A percentile compares a stretch with the other conserved stretches of the same genome.
Evolutionary conservation across 2,329 filamentous ascomycete species (phyloP).

Genomic region (Stagonosporopsis rhizophila): DNA sequence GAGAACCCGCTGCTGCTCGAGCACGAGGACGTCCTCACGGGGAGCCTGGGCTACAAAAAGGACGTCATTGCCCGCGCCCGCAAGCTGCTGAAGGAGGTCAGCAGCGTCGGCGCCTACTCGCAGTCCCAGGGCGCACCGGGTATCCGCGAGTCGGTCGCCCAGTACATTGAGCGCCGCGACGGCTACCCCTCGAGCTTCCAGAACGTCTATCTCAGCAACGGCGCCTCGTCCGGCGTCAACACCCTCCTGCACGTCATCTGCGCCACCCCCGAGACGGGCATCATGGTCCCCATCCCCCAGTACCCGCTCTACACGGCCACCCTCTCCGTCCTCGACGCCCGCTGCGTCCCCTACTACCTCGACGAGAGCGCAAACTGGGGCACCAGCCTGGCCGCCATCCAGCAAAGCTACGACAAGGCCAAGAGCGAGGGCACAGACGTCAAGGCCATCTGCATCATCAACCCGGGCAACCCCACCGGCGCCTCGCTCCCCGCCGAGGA

Average conservation of each 20-base stretch:
- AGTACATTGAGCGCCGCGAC: constrained; percentile 92
- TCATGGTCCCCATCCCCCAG: constrained; percentile 95
- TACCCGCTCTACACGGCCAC: constrained; percentile 98
- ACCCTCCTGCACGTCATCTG: constrained; percentile 91
- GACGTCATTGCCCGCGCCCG: constrained; percentile 87
- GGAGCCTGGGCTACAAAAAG: constrained; percentile 81
- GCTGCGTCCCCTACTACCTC: constrained; percentile 90
- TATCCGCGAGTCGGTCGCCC: constrained; percentile 87
- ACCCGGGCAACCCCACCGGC: constrained; percentile 96
- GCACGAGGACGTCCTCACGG: constrained; percentile 78
- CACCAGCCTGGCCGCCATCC: constrained; percentile 82
- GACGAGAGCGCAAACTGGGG: constrained; percentile 88
- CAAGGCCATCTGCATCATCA: constrained; percentile 94
- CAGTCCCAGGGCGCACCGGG: constrained; percentile 87
- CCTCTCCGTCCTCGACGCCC: constrained; percentile 82
- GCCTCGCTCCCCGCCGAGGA: constrained; percentile 81
- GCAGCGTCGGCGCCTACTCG: constrained; percentile 95
- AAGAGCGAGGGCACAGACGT: constrained; percentile 81
- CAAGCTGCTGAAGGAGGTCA: constrained; percentile 80
- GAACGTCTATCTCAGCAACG: constrained; percentile 88
- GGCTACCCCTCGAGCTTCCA: constrained; percentile 82
- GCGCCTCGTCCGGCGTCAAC: constrained; percentile 93
- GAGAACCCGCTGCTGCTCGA: constrained; percentile 89
- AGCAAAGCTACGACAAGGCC: constrained; percentile 74
- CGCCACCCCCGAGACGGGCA: constrained; percentile 75